Percentiles rank a stretch among this genome's conserved stretches.
Evolutionary conservation across 495 filamentous ascomycete species (phyloP).

Genomic region (Filosporella fistucella): DNA sequence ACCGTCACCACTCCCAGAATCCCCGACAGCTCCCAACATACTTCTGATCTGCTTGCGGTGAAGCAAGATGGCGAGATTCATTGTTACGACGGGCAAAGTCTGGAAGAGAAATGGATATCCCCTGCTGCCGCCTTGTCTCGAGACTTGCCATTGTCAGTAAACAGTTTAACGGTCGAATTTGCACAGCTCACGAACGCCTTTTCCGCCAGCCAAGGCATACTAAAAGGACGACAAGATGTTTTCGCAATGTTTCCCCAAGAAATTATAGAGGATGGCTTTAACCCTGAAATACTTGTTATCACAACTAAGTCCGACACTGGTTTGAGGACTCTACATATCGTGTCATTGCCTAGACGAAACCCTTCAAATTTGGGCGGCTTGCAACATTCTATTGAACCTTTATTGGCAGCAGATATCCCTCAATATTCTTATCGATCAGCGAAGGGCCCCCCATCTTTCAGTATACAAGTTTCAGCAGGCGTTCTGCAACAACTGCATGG

Average conservation of each 20-base stretch:
- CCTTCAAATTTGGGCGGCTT: background rate
- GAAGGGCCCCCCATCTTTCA: constrained; percentile 27
- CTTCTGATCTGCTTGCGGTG: constrained; percentile 27
- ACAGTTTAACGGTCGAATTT: constrained; percentile 29
- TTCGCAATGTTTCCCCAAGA: constrained; percentile 25
- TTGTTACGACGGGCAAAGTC: constrained; percentile 33
- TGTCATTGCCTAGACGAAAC: constrained; percentile 31
- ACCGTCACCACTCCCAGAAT: constrained; percentile 3
- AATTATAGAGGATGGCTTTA: constrained; percentile 38
- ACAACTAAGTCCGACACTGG: constrained; percentile 29
- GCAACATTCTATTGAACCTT: constrained; percentile 18
- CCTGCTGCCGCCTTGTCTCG: constrained; percentile 13
- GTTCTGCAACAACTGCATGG: constrained; percentile 45
- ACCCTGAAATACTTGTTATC: constrained; percentile 43
- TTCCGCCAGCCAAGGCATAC: constrained; percentile 37
- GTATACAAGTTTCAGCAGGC: constrained; percentile 52
- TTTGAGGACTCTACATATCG: constrained; percentile 38
- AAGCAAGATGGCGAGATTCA: constrained; percentile 40
- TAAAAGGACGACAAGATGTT: constrained; percentile 39
- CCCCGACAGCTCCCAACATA: background rate
- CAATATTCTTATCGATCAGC: background rate
- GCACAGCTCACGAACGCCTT: constrained; percentile 30
- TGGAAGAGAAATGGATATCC: constrained; percentile 36
- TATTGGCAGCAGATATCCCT: constrained; percentile 13
- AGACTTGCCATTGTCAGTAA: constrained; percentile 18